phyloP scores from a whole-genome alignment of 352 stramenopile species.

The Globisporangium camurandrum region DNA sequence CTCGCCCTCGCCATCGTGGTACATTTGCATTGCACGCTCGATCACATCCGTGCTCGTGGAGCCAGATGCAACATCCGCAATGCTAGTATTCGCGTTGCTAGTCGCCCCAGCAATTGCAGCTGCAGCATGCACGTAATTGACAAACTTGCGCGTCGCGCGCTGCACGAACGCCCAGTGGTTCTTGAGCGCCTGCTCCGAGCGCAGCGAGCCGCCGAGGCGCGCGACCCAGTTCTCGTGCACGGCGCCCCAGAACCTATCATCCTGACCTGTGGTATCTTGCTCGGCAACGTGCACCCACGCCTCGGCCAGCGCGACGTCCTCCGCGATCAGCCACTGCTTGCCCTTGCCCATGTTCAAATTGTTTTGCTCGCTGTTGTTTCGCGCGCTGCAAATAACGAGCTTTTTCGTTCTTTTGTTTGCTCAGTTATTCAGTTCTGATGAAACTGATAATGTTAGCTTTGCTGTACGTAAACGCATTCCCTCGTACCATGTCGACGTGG shows the following conservation, averaged over 20 bases:
- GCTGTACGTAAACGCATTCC: too few relatives aligned
- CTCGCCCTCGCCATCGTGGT: slow-evolving; percentile 4
- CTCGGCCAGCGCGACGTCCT: slow-evolving; percentile 13
- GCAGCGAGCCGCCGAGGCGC: slow-evolving; percentile 3
- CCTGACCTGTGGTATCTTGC: slow-evolving; percentile 1
- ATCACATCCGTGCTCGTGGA: background rate
- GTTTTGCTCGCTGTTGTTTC: too few relatives aligned
- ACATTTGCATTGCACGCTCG: background rate
- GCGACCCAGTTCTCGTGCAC: slow-evolving; percentile 9
- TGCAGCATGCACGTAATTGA: slow-evolving; percentile 4
- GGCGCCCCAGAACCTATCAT: slow-evolving; percentile 12
- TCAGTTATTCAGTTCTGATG: too few relatives aligned
- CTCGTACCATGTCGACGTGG: too few relatives aligned
- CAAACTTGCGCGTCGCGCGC: slow-evolving; percentile 11
- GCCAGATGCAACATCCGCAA: background rate
- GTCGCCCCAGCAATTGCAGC: background rate
- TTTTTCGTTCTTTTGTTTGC: too few relatives aligned
- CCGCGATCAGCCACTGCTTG: slow-evolving; percentile 8
- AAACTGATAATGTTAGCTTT: too few relatives aligned
- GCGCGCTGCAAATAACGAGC: too few relatives aligned
- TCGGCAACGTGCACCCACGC: slow-evolving; percentile 13
- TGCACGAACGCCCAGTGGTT: slow-evolving; percentile 12
- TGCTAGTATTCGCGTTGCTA: background rate
- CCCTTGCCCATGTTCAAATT: slow-evolving; percentile 13
- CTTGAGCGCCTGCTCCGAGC: slow-evolving; percentile 15